A percentile compares a stretch with the other conserved stretches of the same genome.
Evolutionary conservation across 176 grass and related monocot species (phyloP).

Genomic region (Aegilops tauschii): DNA sequence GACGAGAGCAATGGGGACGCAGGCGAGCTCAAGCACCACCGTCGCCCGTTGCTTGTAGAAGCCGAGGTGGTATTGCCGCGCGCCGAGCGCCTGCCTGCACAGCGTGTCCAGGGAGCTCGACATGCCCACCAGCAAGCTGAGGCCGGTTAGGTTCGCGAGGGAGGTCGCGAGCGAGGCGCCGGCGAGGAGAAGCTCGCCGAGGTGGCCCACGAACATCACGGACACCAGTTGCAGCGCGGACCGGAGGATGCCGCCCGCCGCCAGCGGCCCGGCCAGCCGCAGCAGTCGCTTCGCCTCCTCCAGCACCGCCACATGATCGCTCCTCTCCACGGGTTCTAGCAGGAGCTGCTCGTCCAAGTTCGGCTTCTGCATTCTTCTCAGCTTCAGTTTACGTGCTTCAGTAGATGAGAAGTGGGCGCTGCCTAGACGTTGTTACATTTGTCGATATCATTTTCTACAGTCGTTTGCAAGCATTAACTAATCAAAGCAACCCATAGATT

Average conservation of each 20-base stretch:
- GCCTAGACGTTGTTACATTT: neutral
- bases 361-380: neutral
- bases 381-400: neutral
- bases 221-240: slow-evolving; percentile 29
- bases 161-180: slow-evolving; percentile 40
- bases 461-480: neutral
- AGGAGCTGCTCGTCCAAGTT: neutral
- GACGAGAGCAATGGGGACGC: neutral
- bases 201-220: slow-evolving; percentile 46
- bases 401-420: neutral
- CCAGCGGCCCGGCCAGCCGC: slow-evolving; percentile 27
- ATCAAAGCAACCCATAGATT: no score
- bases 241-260: slow-evolving; percentile 17
- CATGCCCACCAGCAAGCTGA: slow-evolving; percentile 38
- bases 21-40: neutral
- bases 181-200: slow-evolving; percentile 42
- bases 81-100: neutral
- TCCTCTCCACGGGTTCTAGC: neutral
- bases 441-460: neutral
- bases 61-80: neutral
- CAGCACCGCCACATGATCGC: neutral
- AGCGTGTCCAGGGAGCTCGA: neutral
- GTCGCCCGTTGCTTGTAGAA: slow-evolving; percentile 9
- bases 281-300: slow-evolving; percentile 25
- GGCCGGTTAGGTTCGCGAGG: slow-evolving; percentile 47